Percentiles rank a stretch among this genome's conserved stretches.
Conservation (phyloP, 768 basidiomycete species). For the Boletus subparvulus region DNA sequence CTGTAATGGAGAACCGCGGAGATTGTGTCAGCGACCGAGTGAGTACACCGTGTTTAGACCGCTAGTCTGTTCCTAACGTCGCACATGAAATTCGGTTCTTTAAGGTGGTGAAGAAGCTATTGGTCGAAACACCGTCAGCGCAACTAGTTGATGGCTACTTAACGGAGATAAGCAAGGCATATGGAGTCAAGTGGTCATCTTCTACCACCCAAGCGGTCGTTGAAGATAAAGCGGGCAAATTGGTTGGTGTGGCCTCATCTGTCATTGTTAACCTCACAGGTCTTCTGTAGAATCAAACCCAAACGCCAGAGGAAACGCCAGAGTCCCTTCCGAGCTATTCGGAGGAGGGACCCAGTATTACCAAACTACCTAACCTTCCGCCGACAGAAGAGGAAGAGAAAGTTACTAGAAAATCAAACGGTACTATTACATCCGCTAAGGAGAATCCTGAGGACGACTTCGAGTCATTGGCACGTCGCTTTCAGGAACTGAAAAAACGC, state of each 20-base stretch:
- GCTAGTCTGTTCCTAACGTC: not conserved
- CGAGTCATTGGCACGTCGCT: slow-evolving; percentile 72
- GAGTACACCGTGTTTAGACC: slow-evolving; percentile 27
- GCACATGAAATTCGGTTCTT: slow-evolving; percentile 1
- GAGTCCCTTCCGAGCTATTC: slow-evolving; percentile 31
- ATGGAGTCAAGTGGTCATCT: slow-evolving; percentile 68
- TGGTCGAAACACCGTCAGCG: slow-evolving; percentile 63
- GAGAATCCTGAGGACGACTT: slow-evolving; percentile 62
- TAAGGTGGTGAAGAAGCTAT: slow-evolving; percentile 76
- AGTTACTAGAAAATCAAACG: slow-evolving; percentile 6
- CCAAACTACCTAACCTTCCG: slow-evolving; percentile 52
- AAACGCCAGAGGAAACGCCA: slow-evolving; percentile 1
- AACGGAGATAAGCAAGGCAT: slow-evolving; percentile 85
- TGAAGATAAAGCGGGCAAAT: slow-evolving; percentile 35
- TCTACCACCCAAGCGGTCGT: slow-evolving; percentile 28
- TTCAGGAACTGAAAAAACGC: slow-evolving; percentile 84
- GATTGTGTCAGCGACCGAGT: slow-evolving; percentile 83
- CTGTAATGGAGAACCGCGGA: slow-evolving; percentile 85
- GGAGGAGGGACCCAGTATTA: slow-evolving; percentile 17
- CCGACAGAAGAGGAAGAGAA: slow-evolving; percentile 47
- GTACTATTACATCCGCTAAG: slow-evolving; percentile 5
- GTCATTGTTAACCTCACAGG: slow-evolving; percentile 2
- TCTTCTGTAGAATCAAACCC: slow-evolving; percentile 7
- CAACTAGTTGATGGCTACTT: slow-evolving; percentile 87
- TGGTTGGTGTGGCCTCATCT: slow-evolving; percentile 35